Conservation (phyloP, 1,284 basidiomycete genomes). For the Sanghuangporus baumii region DNA sequence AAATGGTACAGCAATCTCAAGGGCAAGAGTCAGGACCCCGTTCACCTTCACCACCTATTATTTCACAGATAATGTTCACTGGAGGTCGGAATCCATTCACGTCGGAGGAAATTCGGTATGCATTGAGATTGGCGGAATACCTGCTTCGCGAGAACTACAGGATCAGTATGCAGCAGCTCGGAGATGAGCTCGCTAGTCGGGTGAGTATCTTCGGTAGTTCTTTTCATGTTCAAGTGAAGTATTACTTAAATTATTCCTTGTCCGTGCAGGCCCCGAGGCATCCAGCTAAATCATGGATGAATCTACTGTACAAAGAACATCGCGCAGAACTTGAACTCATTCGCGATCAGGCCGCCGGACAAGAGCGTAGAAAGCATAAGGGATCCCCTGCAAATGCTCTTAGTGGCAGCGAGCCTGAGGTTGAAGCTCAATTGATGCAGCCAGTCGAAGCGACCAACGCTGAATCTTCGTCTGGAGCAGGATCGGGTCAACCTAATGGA, state of each 20-base stretch:
- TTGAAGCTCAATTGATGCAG: conserved; percentile 33
- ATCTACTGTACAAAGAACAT: background rate
- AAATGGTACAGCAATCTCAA: background rate
- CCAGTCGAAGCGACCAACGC: conserved; percentile 22
- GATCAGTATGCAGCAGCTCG: conserved; percentile 23
- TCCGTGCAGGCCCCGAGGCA: conserved; percentile 27
- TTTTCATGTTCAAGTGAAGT: background rate
- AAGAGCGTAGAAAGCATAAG: background rate
- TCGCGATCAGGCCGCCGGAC: background rate
- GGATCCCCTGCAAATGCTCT: background rate
- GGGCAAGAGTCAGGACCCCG: conserved; percentile 14
- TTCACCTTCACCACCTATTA: conserved; percentile 41
- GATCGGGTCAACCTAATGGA: background rate
- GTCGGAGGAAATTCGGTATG: conserved; percentile 40
- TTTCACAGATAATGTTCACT: conserved; percentile 23
- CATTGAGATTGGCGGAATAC: conserved; percentile 27
- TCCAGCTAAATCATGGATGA: conserved; percentile 14
- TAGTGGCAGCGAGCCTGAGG: conserved; percentile 27
- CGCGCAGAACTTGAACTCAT: conserved; percentile 4
- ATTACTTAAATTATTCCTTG: background rate
- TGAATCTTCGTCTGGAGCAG: background rate
- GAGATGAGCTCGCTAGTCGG: conserved; percentile 26
- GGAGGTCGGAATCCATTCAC: conserved; percentile 39
- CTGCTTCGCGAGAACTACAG: conserved; percentile 28
- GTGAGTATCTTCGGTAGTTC: conserved; percentile 19